phyloP scores from a whole-genome alignment of 1,284 basidiomycete genomes.

The Chalciporus sp. region DNA sequence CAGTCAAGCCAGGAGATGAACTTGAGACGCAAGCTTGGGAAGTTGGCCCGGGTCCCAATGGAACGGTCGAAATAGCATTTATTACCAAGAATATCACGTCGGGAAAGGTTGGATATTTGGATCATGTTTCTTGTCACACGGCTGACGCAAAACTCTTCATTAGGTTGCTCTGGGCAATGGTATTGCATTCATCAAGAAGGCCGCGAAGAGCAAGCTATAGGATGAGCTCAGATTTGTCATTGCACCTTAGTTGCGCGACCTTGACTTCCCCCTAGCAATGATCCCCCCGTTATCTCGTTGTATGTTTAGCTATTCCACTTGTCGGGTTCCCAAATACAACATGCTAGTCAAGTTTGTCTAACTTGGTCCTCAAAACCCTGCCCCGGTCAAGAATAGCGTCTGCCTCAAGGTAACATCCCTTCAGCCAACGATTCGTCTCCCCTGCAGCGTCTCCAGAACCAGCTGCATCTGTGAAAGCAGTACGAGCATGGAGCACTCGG shows the following conservation, averaged over 20 bases:
- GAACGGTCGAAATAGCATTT: slow-evolving; percentile 72
- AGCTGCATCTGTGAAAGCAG: slow-evolving; percentile 64
- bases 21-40: slow-evolving; percentile 83
- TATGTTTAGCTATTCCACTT: background rate
- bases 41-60: slow-evolving; percentile 64
- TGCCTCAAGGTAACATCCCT: slow-evolving; percentile 75
- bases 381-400: slow-evolving; percentile 62
- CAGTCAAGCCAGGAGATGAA: slow-evolving; percentile 77
- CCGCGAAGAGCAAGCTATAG: slow-evolving; percentile 56
- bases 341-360: slow-evolving; percentile 12
- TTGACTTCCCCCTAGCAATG: background rate
- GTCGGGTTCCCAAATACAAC: background rate
- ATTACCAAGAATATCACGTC: slow-evolving; percentile 67
- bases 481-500: slow-evolving; percentile 88
- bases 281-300: background rate
- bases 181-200: slow-evolving; percentile 59
- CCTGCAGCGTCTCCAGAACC: slow-evolving; percentile 30
- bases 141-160: background rate
- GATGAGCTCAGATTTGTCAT: background rate
- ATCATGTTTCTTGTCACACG: background rate
- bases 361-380: slow-evolving; percentile 35
- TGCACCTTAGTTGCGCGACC: background rate
- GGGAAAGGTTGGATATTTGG: slow-evolving; percentile 57
- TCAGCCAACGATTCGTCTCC: slow-evolving; percentile 66
- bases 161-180: slow-evolving; percentile 58